Evolutionary conservation across 2,329 filamentous ascomycete species (phyloP), one percentile per base, ranked within the genome.

Genomic region (Fusarium sp.): DNA sequence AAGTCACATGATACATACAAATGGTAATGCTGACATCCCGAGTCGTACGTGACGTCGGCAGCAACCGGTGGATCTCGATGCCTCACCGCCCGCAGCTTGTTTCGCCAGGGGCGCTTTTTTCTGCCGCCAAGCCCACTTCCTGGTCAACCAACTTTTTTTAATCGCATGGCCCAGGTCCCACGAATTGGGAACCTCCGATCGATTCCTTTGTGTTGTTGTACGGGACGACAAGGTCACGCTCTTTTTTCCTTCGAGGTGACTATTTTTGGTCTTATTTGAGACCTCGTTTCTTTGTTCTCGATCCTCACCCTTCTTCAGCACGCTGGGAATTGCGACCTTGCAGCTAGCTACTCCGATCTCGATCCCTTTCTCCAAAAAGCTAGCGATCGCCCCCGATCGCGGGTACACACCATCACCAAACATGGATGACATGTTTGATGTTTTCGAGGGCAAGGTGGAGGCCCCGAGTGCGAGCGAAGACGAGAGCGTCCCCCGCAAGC

Each of bases 341-440:
- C 40, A 13, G n/a, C 59, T 40, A 74, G 52, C 38, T 29, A 69
- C 61, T 33, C 33, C 65, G 63, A 75, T 74, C 61, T 50, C 64
- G 70, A 74, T 71, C 64, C 65, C 33, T 66, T 68, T 27, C 22
- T 31, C 31, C 20, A 35, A 64, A 31, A 36, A 61, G 25, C 52
- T 72, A 65, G 63, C 73, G 63, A 68, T 71, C 68, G 47, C 11
- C 59, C 31, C 50, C 65, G 62, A 70, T 71, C 63, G 65, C 62
- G 61, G 69, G 52, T 58, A 65, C 47, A 67, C 56, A 74, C 62
- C 29, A 67, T 56, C 74, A 66, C 70, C 77, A 79, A 79, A 69
- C 56, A 94, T 94, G 92, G 92, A 95, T 84, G 93, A 95, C 71
- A 88, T 97, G 76, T 97, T 97, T 79, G 91, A 94, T 78, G 93